phyloP scores from a whole-genome alignment of 495 filamentous ascomycete genomes.

The Penicillium ucsense region DNA sequence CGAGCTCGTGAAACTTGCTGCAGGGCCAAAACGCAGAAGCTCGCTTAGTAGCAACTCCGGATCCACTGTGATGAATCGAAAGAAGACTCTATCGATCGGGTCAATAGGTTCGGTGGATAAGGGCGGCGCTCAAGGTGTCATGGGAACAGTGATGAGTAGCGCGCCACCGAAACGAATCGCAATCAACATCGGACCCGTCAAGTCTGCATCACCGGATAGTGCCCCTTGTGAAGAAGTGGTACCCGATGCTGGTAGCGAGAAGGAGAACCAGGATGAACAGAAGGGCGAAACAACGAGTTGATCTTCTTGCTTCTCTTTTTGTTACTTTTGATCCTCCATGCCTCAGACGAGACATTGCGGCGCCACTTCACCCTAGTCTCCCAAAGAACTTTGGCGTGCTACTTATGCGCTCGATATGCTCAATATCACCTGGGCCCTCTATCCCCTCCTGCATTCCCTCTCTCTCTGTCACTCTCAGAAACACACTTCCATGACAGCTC shows the following conservation, averaged over 20 bases:
- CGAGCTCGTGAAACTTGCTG: slow-evolving; percentile 62
- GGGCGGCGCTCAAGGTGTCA: slow-evolving; percentile 11
- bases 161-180: slow-evolving; percentile 40
- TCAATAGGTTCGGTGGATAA: slow-evolving; percentile 22
- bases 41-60: slow-evolving; percentile 31
- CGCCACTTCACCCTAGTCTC: no score
- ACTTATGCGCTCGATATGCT: no score
- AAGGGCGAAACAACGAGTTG: slow-evolving; percentile 18
- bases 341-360: no score
- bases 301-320: slow-evolving; percentile 7
- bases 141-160: slow-evolving; percentile 17
- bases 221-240: slow-evolving; percentile 7
- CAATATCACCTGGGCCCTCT: no score
- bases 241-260: slow-evolving; percentile 22
- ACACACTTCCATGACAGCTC: neutral
- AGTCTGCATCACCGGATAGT: slow-evolving; percentile 7
- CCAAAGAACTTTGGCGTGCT: no score
- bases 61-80: slow-evolving; percentile 28
- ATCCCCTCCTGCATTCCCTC: no score
- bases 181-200: slow-evolving; percentile 33
- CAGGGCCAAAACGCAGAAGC: slow-evolving; percentile 55
- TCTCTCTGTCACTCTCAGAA: no score
- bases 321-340: neutral
- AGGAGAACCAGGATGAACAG: slow-evolving; percentile 28
- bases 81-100: slow-evolving; percentile 31